Evolutionary conservation across 2,329 filamentous ascomycete genomes (phyloP).

Genomic region (Hypoxylon sp.): DNA sequence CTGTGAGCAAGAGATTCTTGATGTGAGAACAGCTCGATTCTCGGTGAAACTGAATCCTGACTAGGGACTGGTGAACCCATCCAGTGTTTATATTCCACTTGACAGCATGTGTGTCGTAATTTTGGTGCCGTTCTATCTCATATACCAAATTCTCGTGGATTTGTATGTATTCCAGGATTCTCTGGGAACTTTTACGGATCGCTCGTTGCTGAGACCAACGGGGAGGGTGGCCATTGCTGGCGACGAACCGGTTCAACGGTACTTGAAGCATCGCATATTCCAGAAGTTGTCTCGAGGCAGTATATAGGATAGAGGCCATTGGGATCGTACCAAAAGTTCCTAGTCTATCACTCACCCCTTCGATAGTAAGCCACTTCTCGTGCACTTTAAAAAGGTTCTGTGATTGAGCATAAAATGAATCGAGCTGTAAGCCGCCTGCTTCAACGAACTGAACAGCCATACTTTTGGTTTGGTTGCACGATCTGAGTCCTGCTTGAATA

Average conservation of each 20-base stretch:
- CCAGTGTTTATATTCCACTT: conserved; percentile 12
- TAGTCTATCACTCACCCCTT: conserved; percentile 2
- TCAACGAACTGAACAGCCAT: conserved; percentile 9
- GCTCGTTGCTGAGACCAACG: conserved; percentile 9
- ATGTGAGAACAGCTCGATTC: conserved; percentile 10
- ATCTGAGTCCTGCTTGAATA: conserved; percentile 14
- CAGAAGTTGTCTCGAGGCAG: conserved; percentile 16
- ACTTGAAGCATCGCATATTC: conserved; percentile 17
- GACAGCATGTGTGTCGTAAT: neutral
- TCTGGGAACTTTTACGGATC: conserved; percentile 12
- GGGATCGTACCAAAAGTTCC: neutral
- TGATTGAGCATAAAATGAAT: conserved; percentile 4
- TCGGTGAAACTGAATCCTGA: conserved; percentile 15
- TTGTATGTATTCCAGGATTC: conserved; percentile 11
- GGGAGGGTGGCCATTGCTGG: neutral
- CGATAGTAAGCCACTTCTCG: conserved; percentile 21
- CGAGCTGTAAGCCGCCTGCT: conserved; percentile 2
- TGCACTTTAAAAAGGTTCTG: conserved; percentile 14
- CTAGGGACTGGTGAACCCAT: conserved; percentile 1
- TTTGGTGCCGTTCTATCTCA: too few relatives aligned
- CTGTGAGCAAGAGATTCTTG: neutral
- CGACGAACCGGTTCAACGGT: neutral
- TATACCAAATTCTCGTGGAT: conserved; percentile 11
- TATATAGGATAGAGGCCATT: neutral
- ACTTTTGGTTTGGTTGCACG: neutral